Percentiles rank a stretch among this genome's conserved stretches.
Conservation (phyloP, 2,329 filamentous ascomycete species). For the Massarina eburnea region DNA sequence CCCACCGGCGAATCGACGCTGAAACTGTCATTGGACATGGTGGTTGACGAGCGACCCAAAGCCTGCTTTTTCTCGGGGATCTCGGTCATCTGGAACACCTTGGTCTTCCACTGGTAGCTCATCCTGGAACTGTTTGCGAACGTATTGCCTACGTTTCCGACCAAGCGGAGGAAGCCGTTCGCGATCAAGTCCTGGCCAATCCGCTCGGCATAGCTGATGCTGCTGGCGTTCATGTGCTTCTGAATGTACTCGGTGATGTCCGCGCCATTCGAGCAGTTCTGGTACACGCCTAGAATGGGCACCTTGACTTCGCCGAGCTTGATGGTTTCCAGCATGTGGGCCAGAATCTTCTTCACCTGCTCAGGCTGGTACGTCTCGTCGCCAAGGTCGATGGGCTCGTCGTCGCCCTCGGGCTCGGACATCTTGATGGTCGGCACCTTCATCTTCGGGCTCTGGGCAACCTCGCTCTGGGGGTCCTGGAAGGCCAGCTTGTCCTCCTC, state of each 20-base stretch:
- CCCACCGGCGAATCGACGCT: slow-evolving; percentile 79
- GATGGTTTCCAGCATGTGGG: slow-evolving; percentile 83
- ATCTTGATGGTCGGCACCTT: slow-evolving; percentile 88
- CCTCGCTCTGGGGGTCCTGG: slow-evolving; percentile 70
- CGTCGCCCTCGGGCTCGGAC: slow-evolving; percentile 65
- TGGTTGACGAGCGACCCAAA: slow-evolving; percentile 73
- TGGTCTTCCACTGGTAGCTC: slow-evolving; percentile 96
- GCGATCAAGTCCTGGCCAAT: slow-evolving; percentile 91
- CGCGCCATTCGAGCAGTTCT: slow-evolving; percentile 86
- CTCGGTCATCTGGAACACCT: slow-evolving; percentile 84
- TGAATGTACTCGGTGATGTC: slow-evolving; percentile 97
- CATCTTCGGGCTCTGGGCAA: slow-evolving; percentile 53
- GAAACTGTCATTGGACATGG: slow-evolving; percentile 54
- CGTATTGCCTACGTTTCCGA: slow-evolving; percentile 91
- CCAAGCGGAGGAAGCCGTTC: slow-evolving; percentile 82
- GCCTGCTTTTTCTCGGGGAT: slow-evolving; percentile 83
- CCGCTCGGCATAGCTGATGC: slow-evolving; percentile 85
- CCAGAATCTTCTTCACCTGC: slow-evolving; percentile 85
- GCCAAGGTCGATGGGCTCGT: slow-evolving; percentile 87
- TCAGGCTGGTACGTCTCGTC: slow-evolving; percentile 84
- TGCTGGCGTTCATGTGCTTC: slow-evolving; percentile 79
- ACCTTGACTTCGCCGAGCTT: slow-evolving; percentile 91
- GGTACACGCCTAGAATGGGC: slow-evolving; percentile 90
- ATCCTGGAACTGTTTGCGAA: slow-evolving; percentile 98
- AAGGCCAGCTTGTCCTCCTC: slow-evolving; percentile 99